phyloP scores from a whole-genome alignment of 179 eudicot species.

The Camellia oleifera region DNA sequence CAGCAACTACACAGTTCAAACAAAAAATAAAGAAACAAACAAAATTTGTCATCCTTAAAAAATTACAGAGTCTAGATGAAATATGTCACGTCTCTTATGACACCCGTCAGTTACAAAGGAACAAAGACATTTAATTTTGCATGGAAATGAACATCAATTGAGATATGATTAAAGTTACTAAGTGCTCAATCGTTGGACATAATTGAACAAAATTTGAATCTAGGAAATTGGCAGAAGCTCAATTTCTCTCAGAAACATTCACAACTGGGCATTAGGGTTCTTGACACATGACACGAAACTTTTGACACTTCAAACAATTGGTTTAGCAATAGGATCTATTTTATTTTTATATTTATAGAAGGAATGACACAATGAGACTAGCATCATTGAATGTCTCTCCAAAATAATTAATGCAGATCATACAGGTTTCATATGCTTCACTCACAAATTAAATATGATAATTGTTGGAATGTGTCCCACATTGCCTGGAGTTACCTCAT shows the following conservation, averaged over 20 bases:
- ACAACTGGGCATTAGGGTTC: background rate
- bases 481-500: too few species aligned
- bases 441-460: background rate
- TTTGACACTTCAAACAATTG: background rate
- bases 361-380: background rate
- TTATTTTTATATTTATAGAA: background rate
- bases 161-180: background rate
- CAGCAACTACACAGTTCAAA: background rate
- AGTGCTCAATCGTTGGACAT: background rate
- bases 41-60: background rate
- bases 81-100: background rate
- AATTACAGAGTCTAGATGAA: background rate
- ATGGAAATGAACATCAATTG: background rate
- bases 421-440: background rate
- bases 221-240: background rate
- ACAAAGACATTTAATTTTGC: background rate
- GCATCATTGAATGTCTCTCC: background rate
- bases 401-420: background rate
- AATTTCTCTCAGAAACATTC: background rate
- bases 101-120: background rate
- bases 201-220: background rate
- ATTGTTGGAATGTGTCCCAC: too few species aligned
- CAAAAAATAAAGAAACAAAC: background rate
- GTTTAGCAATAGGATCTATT: background rate
- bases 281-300: background rate